These are phyloP conservation scores for Camelina neglecta DNA, from an alignment of 345 rosid species.

Conservation along the genomic window DNA sequence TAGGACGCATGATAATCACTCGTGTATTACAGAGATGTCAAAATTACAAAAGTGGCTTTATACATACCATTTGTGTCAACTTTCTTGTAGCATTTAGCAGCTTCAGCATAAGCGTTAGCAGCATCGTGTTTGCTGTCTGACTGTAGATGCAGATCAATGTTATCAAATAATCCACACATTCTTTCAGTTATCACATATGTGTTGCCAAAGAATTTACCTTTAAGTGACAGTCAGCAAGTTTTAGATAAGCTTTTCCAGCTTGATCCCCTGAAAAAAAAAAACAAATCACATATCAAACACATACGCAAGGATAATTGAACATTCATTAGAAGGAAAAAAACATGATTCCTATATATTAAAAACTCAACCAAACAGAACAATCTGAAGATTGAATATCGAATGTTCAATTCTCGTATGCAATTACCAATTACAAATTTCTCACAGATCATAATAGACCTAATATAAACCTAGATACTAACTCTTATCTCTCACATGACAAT, in stretches of 20 bases:
- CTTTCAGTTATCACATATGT: background rate
- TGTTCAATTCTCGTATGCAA: background rate
- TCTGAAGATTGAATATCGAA: slow-evolving; percentile 8
- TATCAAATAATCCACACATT: slow-evolving; percentile 16
- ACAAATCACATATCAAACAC: slow-evolving; percentile 29
- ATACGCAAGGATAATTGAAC: slow-evolving; percentile 2
- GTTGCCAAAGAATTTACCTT: slow-evolving; percentile 50
- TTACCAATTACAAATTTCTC: background rate
- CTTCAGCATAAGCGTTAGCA: slow-evolving; percentile 83
- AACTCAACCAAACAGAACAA: no score
- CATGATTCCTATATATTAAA: background rate
- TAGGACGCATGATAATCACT: background rate
- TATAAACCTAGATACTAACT: background rate
- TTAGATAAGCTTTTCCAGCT: slow-evolving; percentile 74
- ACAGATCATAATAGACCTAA: background rate
- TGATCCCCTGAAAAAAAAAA: slow-evolving; percentile 80
- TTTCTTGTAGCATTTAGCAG: slow-evolving; percentile 91
- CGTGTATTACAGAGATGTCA: background rate
- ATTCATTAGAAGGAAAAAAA: background rate
- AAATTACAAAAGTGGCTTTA: background rate
- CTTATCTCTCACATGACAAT: slow-evolving; percentile 1
- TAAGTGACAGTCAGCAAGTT: slow-evolving; percentile 75
- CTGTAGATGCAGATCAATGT: slow-evolving; percentile 46
- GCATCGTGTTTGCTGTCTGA: slow-evolving; percentile 88
- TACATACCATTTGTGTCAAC: slow-evolving; percentile 67